Base-by-base conservation (phyloP, 768 basidiomycete genomes). In the Mycena sanguinolenta region DNA sequence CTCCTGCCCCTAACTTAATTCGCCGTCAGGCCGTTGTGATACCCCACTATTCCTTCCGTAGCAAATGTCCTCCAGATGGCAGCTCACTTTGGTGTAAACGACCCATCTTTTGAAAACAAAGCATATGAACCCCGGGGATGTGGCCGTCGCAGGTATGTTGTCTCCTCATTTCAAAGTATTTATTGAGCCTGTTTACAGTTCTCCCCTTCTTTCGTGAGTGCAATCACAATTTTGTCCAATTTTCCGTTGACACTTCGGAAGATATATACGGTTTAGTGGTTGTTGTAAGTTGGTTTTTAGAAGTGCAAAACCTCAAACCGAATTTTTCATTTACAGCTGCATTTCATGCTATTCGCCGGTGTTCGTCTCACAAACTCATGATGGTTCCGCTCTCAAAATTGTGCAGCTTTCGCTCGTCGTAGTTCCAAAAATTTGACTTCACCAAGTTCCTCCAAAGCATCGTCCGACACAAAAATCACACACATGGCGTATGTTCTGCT, bases 341-440 rank as follows among this genome's bases (percentile, higher is more conserved):
- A 91, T 77, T 86, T 84, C 66, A 75, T 83, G 66, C 71, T 87
- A n/a, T 91, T 87, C 69, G 82, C 81, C 46, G 89, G 89, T 44
- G 88, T 90, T 75, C 70, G 84, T 52, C 12, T 39, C 52, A 30
- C n/a, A 0, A 42, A n/a, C n/a, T n/a, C 27, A 21, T 65, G 36
- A 25, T 23, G 49, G 27, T 14, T 30, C 10, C 23, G n/a, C 25
- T 17, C 73, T 58, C 75, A 57, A 70, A 25, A 21, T n/a, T 52
- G 28, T 52, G 52, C 67, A 90, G 87, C 77, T 86, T 23, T 83
- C 88, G 0, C 70, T 92, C 19, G 88, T 92, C 19, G 84, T 91
- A n/a, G 77, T 91, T 5, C 87, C 90, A 9, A 92, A n/a, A 89
- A 70, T 93, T 93, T 76, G 88, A 80, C 74, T 90, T 92, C 68